phyloP scores from a whole-genome alignment of 768 basidiomycete genomes.

The Pleurotus tuoliensis region DNA sequence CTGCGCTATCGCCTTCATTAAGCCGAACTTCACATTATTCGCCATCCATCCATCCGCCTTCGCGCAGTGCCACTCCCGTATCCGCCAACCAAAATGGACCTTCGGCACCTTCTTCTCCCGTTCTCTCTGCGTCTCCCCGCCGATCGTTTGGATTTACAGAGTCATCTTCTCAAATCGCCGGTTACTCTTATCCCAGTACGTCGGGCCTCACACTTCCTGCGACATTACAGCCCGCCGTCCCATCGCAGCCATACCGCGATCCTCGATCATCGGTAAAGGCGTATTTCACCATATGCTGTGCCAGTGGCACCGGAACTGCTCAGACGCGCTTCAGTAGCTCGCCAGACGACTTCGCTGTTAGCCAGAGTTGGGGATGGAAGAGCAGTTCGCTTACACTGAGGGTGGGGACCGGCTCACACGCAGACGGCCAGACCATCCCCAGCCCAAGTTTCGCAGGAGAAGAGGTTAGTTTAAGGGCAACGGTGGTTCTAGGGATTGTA shows the following conservation, averaged over 20 bases:
- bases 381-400: constrained; percentile 46
- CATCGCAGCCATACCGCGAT: constrained; percentile 72
- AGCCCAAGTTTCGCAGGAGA: constrained; percentile 23
- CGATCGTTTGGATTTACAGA: constrained; percentile 12
- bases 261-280: constrained; percentile 67
- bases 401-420: constrained; percentile 42
- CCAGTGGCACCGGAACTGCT: constrained; percentile 75
- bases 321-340: constrained; percentile 82
- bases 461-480: constrained; percentile 70
- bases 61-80: constrained; percentile 41
- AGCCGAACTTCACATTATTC: constrained; percentile 36
- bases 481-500: constrained; percentile 74
- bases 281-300: constrained; percentile 82
- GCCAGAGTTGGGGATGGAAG: constrained; percentile 96
- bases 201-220: constrained; percentile 27
- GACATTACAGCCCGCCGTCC: constrained; percentile 41
- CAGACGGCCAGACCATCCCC: constrained; percentile 24
- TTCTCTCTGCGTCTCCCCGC: constrained; percentile 16
- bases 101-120: constrained; percentile 17
- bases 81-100: constrained; percentile 13
- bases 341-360: constrained; percentile 80
- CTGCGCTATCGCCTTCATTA: constrained; percentile 26
- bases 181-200: constrained; percentile 4
- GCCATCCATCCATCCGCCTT: constrained; percentile 40
- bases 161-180: constrained; percentile 7